Evolutionary conservation across 2,329 filamentous ascomycete species (phyloP), one percentile per base, ranked within the genome.

Genomic region (Ophiostoma pallidulum): DNA sequence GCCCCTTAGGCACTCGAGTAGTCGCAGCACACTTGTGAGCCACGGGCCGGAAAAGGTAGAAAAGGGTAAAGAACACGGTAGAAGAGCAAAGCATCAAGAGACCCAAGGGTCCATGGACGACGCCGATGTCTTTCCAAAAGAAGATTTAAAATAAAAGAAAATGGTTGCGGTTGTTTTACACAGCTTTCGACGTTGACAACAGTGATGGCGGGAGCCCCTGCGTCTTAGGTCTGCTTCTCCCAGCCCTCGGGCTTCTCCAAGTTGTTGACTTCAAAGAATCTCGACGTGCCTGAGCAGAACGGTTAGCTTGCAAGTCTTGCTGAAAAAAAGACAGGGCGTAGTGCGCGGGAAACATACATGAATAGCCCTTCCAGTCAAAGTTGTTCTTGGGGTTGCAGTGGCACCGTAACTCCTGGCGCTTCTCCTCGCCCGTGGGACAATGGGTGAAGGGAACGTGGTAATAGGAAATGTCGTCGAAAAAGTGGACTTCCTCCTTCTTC

Each of bases 331-430:
- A 22, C 4, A 38, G 13, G 18, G 24, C 16, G 22, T 2, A 28
- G 24, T 10, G 24, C 10, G 24, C 2, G 46, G 18, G 16, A 18
- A 52, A 72, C 86, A 73, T 78, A 94, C 90, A 97, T 64, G 88
- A 95, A 65, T 96, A 97, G 45, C 86, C 86, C 68, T 95, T 96
- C 94, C 94, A 98, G 68, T 98, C 92, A 73, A 98, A 98, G 72
- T 98, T 98, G 51, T 97, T 86, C 60, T 84, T 82, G 8, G 92
- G 91, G 62, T 98, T 89, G 70, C 92, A 98, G 66, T 90, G 84
- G 67, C 92, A 98, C 64, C 86, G 90, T 56, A 91, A 79, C 56
- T 95, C 84, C 47, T 90, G 66, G 55, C 90, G 80, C 46, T 77
- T 80, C 68, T 95, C 77, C 68, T 97, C 88, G 47, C 84, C 86